Conservation (phyloP, 805 yeast species). For the Candida boidinii region DNA sequence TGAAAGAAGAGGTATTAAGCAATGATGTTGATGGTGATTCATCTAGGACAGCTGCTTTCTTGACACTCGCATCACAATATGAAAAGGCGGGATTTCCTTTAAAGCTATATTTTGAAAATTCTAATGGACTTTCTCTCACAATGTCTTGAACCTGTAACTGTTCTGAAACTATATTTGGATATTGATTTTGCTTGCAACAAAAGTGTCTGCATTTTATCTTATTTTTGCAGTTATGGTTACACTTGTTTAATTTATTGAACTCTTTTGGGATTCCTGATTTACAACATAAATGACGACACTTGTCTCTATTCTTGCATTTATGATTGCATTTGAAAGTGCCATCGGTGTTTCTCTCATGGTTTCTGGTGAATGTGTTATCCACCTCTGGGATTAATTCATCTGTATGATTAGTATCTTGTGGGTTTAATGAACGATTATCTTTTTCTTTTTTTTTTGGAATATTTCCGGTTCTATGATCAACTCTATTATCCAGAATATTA, state of each 20-base stretch:
- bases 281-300: conserved; percentile 41
- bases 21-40: too few species aligned
- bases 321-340: conserved; percentile 34
- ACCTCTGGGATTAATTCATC: conserved; percentile 2
- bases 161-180: not conserved
- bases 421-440: not conserved
- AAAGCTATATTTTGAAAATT: too few species aligned
- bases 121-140: too few species aligned
- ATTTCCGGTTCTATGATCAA: too few species aligned
- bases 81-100: too few species aligned
- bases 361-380: conserved; percentile 2
- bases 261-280: conserved; percentile 26
- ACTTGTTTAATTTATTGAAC: conserved; percentile 28
- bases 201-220: conserved; percentile 29
- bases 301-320: conserved; percentile 28
- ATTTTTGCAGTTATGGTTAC: conserved; percentile 36
- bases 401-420: not conserved
- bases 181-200: conserved; percentile 8
- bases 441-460: not conserved
- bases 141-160: not conserved
- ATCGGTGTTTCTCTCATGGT: conserved; percentile 13
- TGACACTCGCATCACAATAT: too few species aligned
- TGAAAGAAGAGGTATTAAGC: too few species aligned
- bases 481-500: not conserved
- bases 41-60: too few species aligned